Evolutionary conservation across 805 yeast genomes (phyloP).

Genomic region (Blastobotrys robertii): DNA sequence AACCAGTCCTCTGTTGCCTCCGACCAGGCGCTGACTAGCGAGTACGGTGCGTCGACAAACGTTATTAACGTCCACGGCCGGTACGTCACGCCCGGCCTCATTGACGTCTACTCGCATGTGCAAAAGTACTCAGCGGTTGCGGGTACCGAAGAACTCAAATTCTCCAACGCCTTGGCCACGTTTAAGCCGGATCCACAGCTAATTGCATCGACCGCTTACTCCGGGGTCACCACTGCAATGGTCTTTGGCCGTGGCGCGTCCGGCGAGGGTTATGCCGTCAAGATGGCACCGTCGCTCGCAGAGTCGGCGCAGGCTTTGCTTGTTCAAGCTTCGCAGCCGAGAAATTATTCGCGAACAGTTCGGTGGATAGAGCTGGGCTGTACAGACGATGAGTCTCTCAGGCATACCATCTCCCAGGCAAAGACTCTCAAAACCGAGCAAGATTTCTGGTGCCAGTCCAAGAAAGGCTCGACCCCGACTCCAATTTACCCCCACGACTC

Average conservation of each 20-base stretch:
- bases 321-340: background rate
- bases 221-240: slow-evolving; percentile 2
- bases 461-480: background rate
- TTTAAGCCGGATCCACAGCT: background rate
- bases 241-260: background rate
- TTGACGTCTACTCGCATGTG: slow-evolving; percentile 1
- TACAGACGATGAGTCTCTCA: too few relatives aligned
- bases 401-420: too few relatives aligned
- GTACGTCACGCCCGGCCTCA: slow-evolving; percentile 2
- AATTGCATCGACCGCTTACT: background rate
- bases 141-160: background rate
- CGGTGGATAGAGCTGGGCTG: background rate
- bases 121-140: background rate
- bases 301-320: background rate
- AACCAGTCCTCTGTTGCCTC: too few relatives aligned
- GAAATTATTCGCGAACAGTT: background rate
- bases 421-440: background rate
- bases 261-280: slow-evolving; percentile 1
- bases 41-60: too few relatives aligned
- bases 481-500: background rate
- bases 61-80: background rate
- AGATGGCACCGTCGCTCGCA: background rate
- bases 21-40: too few relatives aligned
- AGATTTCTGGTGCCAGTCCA: background rate
- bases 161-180: background rate